Conservation (phyloP, 23 red algal species). For the Chondrus crispus region DNA sequence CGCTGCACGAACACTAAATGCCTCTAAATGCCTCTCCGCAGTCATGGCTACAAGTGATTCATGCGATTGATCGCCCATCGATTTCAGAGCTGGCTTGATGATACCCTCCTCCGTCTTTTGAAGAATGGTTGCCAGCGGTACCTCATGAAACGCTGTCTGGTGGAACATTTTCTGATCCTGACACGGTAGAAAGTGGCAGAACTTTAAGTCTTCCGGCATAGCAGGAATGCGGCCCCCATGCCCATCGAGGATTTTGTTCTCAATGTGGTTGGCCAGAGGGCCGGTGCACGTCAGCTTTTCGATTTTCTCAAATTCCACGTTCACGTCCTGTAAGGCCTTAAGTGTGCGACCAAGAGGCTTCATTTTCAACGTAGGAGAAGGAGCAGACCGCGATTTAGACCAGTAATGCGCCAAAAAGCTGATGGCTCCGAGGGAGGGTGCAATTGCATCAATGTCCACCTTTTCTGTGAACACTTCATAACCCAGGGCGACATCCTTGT, state of each 20-base stretch:
- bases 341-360: not conserved
- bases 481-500: not conserved
- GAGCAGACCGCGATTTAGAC: not conserved
- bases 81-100: not conserved
- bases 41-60: not conserved
- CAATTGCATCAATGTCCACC: not conserved
- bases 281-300: slow-evolving; percentile 8
- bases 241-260: not conserved
- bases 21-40: not conserved
- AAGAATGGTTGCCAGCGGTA: not conserved
- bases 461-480: not conserved
- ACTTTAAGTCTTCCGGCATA: not conserved
- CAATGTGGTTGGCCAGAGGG: not conserved
- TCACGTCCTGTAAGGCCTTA: not conserved
- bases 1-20: not conserved
- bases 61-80: not conserved
- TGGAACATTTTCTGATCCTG: not conserved
- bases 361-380: not conserved
- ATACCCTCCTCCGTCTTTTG: not conserved
- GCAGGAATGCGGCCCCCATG: not conserved
- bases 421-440: slow-evolving; percentile 8
- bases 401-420: slow-evolving; percentile 25
- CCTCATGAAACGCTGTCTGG: not conserved
- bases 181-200: not conserved
- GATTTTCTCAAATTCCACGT: not conserved